Evolutionary conservation across 176 grass and related monocot genomes (phyloP).

Genomic region (Thalia dealbata): DNA sequence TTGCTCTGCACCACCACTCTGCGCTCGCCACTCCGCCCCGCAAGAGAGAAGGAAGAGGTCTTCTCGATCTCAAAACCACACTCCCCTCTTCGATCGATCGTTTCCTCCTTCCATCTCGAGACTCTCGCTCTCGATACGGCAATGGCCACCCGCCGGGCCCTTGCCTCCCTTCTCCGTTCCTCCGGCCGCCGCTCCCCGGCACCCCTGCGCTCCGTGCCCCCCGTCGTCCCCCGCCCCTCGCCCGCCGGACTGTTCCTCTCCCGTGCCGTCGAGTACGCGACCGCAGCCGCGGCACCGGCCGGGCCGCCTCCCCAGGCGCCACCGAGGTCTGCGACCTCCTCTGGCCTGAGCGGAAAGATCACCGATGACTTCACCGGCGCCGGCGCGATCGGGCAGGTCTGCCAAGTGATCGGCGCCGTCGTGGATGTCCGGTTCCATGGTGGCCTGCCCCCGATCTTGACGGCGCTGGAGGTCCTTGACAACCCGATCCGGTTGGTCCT

Average conservation of each 20-base stretch:
- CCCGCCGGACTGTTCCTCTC: not conserved
- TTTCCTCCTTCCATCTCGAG: not conserved
- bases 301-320: not conserved
- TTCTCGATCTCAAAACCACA: too few species aligned
- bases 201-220: not conserved
- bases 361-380: constrained; percentile 9
- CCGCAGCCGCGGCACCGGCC: not conserved
- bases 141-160: constrained; percentile 11
- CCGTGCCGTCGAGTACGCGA: constrained; percentile 7
- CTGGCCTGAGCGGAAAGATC: constrained; percentile 1
- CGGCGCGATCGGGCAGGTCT: constrained; percentile 3
- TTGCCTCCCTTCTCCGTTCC: constrained; percentile 6
- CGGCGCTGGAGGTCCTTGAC: constrained; percentile 13
- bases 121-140: not conserved
- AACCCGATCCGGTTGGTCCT: constrained; percentile 1
- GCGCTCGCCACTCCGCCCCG: too few species aligned
- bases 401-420: constrained; percentile 16
- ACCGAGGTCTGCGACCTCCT: not conserved
- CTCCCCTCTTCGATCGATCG: not conserved
- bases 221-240: not conserved
- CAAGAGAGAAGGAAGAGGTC: too few species aligned
- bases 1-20: too few species aligned
- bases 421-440: constrained; percentile 10
- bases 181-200: not conserved
- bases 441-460: constrained; percentile 10